Percentiles rank a stretch among this genome's conserved stretches.
phyloP scores from a whole-genome alignment of 768 basidiomycete species.

The Kwoniella dejecticola region DNA sequence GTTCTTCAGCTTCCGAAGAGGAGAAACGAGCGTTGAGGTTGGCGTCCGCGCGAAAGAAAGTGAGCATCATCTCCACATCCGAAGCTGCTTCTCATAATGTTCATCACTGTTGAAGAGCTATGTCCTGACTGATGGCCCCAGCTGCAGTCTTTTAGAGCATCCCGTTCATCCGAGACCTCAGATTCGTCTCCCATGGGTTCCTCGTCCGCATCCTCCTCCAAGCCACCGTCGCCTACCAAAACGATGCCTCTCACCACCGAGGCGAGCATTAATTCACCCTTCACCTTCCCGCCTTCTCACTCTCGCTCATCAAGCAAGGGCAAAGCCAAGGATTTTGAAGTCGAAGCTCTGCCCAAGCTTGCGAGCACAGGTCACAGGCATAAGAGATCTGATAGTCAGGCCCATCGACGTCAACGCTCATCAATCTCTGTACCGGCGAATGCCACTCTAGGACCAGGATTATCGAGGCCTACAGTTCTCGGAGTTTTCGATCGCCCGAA shows the following conservation, averaged over 20 bases:
- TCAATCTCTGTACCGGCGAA: constrained; percentile 17
- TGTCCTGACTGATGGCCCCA: constrained; percentile 3
- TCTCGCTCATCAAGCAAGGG: constrained; percentile 17
- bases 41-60: constrained; percentile 44
- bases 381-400: constrained; percentile 24
- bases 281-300: constrained; percentile 7
- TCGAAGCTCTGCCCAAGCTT: not conserved
- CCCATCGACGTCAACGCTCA: constrained; percentile 24
- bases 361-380: constrained; percentile 16
- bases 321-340: constrained; percentile 17
- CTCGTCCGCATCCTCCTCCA: constrained; percentile 13
- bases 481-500: constrained; percentile 24
- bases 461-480: constrained; percentile 20
- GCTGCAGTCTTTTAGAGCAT: constrained; percentile 42
- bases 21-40: constrained; percentile 31
- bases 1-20: constrained; percentile 20
- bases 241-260: constrained; percentile 24
- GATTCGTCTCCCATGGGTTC: not conserved
- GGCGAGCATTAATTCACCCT: constrained; percentile 14
- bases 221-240: constrained; percentile 1
- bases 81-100: too few species aligned
- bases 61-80: constrained; percentile 9
- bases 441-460: constrained; percentile 3
- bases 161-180: constrained; percentile 30
- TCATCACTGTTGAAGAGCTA: not conserved